These are phyloP conservation scores for Scedosporium minutisporum DNA, from an alignment of 2,329 filamentous ascomycete species.

Conservation along the genomic window DNA sequence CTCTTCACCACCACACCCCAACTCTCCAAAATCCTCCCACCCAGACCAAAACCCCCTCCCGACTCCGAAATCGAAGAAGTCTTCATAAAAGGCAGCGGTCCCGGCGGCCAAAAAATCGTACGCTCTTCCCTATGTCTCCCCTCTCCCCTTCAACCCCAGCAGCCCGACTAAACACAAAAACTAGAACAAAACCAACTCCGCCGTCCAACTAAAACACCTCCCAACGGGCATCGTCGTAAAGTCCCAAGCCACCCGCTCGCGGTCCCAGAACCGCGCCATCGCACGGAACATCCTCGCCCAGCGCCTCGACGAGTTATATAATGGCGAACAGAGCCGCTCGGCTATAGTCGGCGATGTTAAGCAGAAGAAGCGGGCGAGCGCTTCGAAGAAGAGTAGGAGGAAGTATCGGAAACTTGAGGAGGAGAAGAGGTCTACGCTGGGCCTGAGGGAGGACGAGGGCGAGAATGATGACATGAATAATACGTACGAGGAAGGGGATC, in stretches of 20 bases:
- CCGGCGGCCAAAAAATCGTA: constrained; percentile 92
- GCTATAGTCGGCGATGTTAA: constrained; percentile 54
- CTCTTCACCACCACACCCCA: constrained; percentile 21
- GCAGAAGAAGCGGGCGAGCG: constrained; percentile 63
- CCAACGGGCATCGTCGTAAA: constrained; percentile 92
- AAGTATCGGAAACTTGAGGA: constrained; percentile 61
- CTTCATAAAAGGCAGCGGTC: constrained; percentile 85
- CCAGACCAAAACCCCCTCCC: constrained; percentile 60
- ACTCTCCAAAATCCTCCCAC: constrained; percentile 51
- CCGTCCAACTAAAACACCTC: constrained; percentile 83
- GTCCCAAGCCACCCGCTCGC: constrained; percentile 81
- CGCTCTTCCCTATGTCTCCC: not conserved
- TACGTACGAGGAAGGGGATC: not conserved
- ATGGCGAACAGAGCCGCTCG: constrained; percentile 60
- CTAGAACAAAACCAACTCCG: constrained; percentile 91
- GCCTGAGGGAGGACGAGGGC: not conserved
- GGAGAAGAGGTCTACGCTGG: constrained; percentile 30
- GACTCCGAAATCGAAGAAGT: constrained; percentile 74
- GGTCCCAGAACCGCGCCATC: constrained; percentile 77
- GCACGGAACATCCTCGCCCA: constrained; percentile 70
- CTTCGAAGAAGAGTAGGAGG: constrained; percentile 69
- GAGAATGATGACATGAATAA: too few species aligned
- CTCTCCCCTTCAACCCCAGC: not conserved
- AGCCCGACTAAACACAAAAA: not conserved
- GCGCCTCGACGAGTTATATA: constrained; percentile 59